phyloP scores from a whole-genome alignment of 2,329 filamentous ascomycete genomes.

The Aspergillus cejpii region DNA sequence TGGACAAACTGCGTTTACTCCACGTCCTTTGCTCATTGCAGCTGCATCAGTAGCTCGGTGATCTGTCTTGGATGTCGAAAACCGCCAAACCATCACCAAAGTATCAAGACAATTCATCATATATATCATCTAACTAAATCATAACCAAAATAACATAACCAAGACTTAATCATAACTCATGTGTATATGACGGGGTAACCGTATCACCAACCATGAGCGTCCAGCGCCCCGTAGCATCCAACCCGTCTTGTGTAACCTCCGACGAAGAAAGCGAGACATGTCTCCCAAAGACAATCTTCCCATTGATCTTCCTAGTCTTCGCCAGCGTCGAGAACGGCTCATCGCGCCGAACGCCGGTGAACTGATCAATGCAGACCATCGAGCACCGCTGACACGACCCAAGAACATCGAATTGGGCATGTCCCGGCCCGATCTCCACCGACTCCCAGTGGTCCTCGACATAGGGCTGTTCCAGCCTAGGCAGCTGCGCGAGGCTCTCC shows the following conservation, averaged over 20 bases:
- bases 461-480: slow-evolving; percentile 56
- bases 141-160: not conserved
- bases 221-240: slow-evolving; percentile 13
- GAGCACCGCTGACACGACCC: slow-evolving; percentile 84
- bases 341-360: slow-evolving; percentile 66
- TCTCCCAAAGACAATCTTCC: slow-evolving; percentile 83
- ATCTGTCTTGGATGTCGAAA: no score
- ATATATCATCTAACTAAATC: no score
- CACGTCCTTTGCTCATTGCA: not conserved
- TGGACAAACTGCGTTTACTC: not conserved
- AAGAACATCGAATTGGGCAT: slow-evolving; percentile 52
- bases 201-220: slow-evolving; percentile 39
- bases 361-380: slow-evolving; percentile 92
- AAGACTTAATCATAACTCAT: slow-evolving; percentile 7
- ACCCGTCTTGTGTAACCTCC: slow-evolving; percentile 16
- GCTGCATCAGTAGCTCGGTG: no score
- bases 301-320: slow-evolving; percentile 75
- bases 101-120: no score
- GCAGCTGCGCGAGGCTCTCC: slow-evolving; percentile 40
- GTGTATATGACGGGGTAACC: slow-evolving; percentile 28
- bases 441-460: slow-evolving; percentile 71
- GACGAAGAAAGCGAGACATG: slow-evolving; percentile 51
- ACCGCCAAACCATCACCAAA: no score
- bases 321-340: slow-evolving; percentile 85
- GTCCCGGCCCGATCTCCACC: slow-evolving; percentile 54